Conservation (phyloP, 306 rosid genomes). For the Hippophae gyantsensis region DNA sequence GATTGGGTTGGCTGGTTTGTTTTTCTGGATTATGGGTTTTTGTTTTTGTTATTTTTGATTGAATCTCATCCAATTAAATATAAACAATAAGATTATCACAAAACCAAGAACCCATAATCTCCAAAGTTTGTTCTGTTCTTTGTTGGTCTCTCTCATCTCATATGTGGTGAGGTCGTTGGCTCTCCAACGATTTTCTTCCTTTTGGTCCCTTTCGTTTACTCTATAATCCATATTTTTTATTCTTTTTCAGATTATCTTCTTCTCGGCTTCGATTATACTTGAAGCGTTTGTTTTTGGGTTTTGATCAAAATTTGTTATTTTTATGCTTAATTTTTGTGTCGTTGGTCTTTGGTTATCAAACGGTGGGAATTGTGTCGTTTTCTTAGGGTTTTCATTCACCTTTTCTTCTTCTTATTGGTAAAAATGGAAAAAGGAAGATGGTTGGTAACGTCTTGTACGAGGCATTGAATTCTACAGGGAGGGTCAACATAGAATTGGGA, state of each 20-base stretch:
- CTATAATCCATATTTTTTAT: no score
- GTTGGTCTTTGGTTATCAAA: slow-evolving; percentile 23
- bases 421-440: not conserved
- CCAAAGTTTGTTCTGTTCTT: not conserved
- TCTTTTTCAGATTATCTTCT: slow-evolving; percentile 17
- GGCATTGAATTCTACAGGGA: not conserved
- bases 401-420: slow-evolving; percentile 8
- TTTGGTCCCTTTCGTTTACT: no score
- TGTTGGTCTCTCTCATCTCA: not conserved
- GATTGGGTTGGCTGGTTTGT: no score
- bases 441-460: slow-evolving; percentile 20
- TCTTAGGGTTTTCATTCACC: slow-evolving; percentile 26
- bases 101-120: slow-evolving; percentile 22
- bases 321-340: slow-evolving; percentile 18
- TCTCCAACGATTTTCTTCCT: no score
- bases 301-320: not conserved
- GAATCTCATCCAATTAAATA: no score
- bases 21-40: no score
- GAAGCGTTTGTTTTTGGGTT: slow-evolving; percentile 1
- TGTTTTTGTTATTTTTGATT: no score
- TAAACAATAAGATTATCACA: no score
- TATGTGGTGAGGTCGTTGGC: not conserved
- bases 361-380: slow-evolving; percentile 37
- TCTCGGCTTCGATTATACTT: slow-evolving; percentile 27
- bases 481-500: not conserved